Evolutionary conservation across 352 stramenopile genomes (phyloP), one percentile per base, ranked within the genome.

Genomic region (Globisporangium nagaii): DNA sequence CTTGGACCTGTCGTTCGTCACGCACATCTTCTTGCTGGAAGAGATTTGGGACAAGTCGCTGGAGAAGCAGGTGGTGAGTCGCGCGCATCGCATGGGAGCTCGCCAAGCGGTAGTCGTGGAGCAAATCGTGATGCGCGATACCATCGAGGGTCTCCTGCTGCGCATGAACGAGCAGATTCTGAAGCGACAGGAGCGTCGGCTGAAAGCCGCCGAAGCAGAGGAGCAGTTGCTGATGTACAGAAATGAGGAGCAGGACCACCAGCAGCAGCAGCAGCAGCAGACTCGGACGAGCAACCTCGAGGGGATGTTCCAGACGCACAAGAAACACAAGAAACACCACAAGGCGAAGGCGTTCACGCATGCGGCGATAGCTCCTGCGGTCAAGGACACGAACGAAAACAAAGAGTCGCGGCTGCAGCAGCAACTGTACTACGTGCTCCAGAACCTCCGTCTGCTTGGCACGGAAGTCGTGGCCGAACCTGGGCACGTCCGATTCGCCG

Each of bases 21-120:
- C 96, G 24, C 94, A 99, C 66, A 97, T 99, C n/a, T 98, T 98
- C 55, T 70, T 98, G 30, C 85, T 98, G 61, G 95, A 99, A 42
- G 86, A 98, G 55, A 96, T 99, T 31, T 98, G 85, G 82, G 96
- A 99, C 66, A 95, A 96, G 53, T 96, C 83, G 12, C 63, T 99
- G 13, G 86, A 98, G 62, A 71, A 96, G 27, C 97, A 99, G 73
- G 93, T 98, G 41, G 80, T 99, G 27, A 94, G 91, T 47, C 79
- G 96, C 48, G 96, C 97, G 0, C 97, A 98, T 79, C 81, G 97
- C 47, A 98, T 99, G 86, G 97, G 97, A 27, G 87, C 95, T 1
- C 94, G 55, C 7, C 86, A 95, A 31, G 74, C 85, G 7, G 84
- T 99, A 9, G 63, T 94, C 9, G 95, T 99, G 20, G 95, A 98